phyloP scores from a whole-genome alignment of 1,139 yeast species.

The Blastobotrys apis region DNA sequence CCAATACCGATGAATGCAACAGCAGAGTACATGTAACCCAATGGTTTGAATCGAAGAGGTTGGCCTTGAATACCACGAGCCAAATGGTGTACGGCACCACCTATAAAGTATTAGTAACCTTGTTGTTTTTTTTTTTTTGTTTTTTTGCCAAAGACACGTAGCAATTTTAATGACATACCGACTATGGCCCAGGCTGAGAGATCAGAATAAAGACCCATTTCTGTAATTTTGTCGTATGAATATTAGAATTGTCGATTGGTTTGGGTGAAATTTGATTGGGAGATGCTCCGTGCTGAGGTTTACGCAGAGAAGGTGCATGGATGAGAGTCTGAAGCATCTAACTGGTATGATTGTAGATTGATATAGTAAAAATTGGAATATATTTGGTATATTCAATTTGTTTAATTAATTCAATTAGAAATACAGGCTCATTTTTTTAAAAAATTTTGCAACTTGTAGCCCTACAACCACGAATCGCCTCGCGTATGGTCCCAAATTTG shows the following conservation, averaged over 20 bases:
- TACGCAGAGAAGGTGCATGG: neutral
- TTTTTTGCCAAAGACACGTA: neutral
- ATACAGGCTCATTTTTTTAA: too few species aligned
- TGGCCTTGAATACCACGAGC: constrained; percentile 38
- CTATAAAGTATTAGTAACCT: constrained; percentile 18
- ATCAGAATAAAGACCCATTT: constrained; percentile 32
- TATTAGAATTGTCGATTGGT: neutral
- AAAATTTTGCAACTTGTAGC: too few species aligned
- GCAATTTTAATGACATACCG: constrained; percentile 17
- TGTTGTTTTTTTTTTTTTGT: neutral
- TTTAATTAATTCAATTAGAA: too few species aligned
- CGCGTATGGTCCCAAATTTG: too few species aligned
- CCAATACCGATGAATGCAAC: constrained; percentile 36
- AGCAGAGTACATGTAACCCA: constrained; percentile 33
- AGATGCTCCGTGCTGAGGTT: neutral
- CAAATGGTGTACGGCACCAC: constrained; percentile 35
- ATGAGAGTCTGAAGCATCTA: too few species aligned
- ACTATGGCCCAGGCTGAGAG: constrained; percentile 35
- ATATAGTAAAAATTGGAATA: too few species aligned
- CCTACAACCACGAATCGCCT: too few species aligned
- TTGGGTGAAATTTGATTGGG: constrained; percentile 12
- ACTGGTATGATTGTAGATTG: too few species aligned
- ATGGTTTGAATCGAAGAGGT: constrained; percentile 36
- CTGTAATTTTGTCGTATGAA: neutral
- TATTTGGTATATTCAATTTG: too few species aligned